phyloP scores from a whole-genome alignment of 805 yeast species.

The Candida succiphila region DNA sequence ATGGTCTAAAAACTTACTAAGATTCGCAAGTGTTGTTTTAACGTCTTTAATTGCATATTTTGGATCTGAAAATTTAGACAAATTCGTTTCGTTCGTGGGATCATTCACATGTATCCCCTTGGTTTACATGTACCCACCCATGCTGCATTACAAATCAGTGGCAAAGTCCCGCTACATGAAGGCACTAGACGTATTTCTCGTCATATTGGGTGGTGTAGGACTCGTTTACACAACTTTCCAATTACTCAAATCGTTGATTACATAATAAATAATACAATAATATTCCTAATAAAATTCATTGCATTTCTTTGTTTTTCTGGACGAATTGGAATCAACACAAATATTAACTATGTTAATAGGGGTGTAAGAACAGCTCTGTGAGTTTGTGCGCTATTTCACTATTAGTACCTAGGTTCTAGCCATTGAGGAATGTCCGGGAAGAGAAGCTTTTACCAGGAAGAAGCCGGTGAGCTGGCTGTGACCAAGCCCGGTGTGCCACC shows the following conservation, averaged over 20 bases:
- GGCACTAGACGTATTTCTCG: constrained; percentile 35
- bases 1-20: constrained; percentile 57
- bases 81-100: constrained; percentile 72
- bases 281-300: too few relatives aligned
- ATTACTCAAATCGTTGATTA: constrained; percentile 25
- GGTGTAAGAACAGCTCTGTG: too few relatives aligned
- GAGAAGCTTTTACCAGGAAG: too few relatives aligned
- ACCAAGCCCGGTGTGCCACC: too few relatives aligned
- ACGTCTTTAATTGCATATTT: constrained; percentile 52
- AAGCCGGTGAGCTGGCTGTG: too few relatives aligned
- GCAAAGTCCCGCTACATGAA: constrained; percentile 29
- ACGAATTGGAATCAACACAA: too few relatives aligned
- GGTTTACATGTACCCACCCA: constrained; percentile 80
- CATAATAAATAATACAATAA: too few relatives aligned
- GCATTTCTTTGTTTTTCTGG: too few relatives aligned
- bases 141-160: constrained; percentile 54
- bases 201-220: constrained; percentile 47
- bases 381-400: too few relatives aligned
- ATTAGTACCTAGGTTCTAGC: too few relatives aligned
- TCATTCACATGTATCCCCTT: constrained; percentile 80
- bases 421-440: too few relatives aligned
- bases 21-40: constrained; percentile 41
- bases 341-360: too few relatives aligned
- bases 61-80: constrained; percentile 63
- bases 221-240: constrained; percentile 63